These are phyloP conservation scores for Candida frijolesensis DNA, from an alignment of 1,139 yeast species.

Conservation along the genomic window DNA sequence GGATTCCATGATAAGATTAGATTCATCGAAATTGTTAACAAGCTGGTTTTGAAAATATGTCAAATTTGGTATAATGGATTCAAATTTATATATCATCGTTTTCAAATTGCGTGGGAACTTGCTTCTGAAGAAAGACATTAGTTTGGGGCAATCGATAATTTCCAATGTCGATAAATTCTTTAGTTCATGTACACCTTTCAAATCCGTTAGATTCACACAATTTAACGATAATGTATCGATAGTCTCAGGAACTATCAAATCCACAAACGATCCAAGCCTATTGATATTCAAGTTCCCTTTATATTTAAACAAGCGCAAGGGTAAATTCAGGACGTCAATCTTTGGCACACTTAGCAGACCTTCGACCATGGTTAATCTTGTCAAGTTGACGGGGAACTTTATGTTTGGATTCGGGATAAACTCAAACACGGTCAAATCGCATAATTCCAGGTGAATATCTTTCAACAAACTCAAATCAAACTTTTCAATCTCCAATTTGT, in stretches of 20 bases:
- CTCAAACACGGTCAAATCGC: constrained; percentile 6
- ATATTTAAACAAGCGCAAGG: constrained; percentile 8
- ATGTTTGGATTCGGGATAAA: neutral
- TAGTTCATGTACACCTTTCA: constrained; percentile 6
- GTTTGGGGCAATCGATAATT: constrained; percentile 13
- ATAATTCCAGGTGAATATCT: neutral
- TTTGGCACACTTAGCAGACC: neutral
- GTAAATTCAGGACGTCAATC: constrained; percentile 6
- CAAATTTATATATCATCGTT: constrained; percentile 2
- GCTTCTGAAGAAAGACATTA: constrained; percentile 10
- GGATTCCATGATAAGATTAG: neutral
- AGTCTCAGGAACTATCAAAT: constrained; percentile 7
- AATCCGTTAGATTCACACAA: constrained; percentile 9
- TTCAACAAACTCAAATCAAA: constrained; percentile 2
- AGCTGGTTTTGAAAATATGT: constrained; percentile 4
- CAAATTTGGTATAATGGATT: constrained; percentile 4
- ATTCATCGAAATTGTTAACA: neutral
- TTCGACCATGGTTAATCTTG: constrained; percentile 8
- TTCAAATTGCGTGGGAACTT: constrained; percentile 10
- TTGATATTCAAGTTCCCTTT: constrained; percentile 10
- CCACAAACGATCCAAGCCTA: constrained; percentile 3
- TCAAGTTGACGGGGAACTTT: constrained; percentile 3
- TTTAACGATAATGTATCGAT: constrained; percentile 7
- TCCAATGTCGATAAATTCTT: constrained; percentile 6
- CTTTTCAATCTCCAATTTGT: constrained; percentile 1